phyloP scores from a whole-genome alignment of 495 filamentous ascomycete species.

The Gamarada debralockiae region DNA sequence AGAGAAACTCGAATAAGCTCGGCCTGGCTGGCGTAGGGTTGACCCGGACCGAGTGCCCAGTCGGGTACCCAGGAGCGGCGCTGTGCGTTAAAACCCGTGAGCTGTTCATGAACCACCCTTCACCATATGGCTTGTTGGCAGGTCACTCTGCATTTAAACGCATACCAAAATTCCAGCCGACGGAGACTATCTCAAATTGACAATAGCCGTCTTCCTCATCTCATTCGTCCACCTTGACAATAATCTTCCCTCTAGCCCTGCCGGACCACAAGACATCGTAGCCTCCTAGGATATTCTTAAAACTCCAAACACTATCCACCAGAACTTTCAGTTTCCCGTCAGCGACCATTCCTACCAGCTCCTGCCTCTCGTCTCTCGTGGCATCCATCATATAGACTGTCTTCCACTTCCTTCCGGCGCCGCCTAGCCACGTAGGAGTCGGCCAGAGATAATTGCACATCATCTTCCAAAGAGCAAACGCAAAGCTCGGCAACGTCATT shows the following conservation, averaged over 20 bases:
- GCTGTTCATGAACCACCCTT: not conserved
- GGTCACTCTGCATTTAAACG: too few relatives aligned
- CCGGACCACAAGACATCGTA: constrained; percentile 25
- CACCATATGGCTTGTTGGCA: not conserved
- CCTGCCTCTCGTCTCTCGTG: constrained; percentile 27
- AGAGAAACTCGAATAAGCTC: too few relatives aligned
- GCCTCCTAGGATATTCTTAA: constrained; percentile 28
- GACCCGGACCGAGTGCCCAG: too few relatives aligned
- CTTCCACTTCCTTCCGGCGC: constrained; percentile 31
- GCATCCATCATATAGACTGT: constrained; percentile 21
- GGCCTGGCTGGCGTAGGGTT: too few relatives aligned
- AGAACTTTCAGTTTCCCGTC: constrained; percentile 29
- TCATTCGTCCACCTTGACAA: constrained; percentile 1
- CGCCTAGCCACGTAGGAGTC: constrained; percentile 24
- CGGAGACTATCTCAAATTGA: not conserved
- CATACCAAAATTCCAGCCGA: not conserved
- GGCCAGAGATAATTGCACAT: constrained; percentile 28
- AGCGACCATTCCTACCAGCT: constrained; percentile 23
- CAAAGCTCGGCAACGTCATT: constrained; percentile 16
- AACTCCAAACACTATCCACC: constrained; percentile 26
- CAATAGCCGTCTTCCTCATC: not conserved
- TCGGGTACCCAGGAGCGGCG: too few relatives aligned
- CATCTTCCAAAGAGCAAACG: constrained; percentile 23
- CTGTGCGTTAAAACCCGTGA: too few relatives aligned
- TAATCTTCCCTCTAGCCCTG: constrained; percentile 31